Evolutionary conservation across 345 rosid species (phyloP).

Genomic region (Carallia brachiata): DNA sequence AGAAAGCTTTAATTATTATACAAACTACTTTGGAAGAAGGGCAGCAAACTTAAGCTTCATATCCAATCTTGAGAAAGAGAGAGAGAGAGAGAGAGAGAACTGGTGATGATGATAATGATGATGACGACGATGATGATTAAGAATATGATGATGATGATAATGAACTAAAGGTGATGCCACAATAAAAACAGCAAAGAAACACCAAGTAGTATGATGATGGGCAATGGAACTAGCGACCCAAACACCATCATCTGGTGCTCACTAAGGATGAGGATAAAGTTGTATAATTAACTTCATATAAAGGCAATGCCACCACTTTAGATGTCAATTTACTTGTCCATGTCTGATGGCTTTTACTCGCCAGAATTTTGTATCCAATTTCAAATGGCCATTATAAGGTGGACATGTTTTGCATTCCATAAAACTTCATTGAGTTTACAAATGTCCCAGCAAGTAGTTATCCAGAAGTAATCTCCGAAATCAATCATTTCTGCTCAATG

Average conservation of each 20-base stretch:
- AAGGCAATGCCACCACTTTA: conserved; percentile 4
- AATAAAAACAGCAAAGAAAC: too few species aligned
- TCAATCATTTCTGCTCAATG: conserved; percentile 41
- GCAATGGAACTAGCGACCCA: too few species aligned
- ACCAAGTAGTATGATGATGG: too few species aligned
- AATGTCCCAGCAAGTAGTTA: conserved; percentile 40
- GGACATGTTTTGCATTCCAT: conserved; percentile 32
- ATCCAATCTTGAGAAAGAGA: too few species aligned
- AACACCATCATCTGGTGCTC: not conserved
- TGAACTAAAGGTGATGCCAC: too few species aligned
- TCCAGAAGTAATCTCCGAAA: conserved; percentile 35
- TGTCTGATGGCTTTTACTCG: conserved; percentile 15
- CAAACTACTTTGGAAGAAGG: too few species aligned
- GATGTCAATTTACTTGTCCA: conserved; percentile 16
- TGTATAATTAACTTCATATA: not conserved
- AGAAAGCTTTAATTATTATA: too few species aligned
- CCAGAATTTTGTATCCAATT: conserved; percentile 17
- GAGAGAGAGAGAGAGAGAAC: too few species aligned
- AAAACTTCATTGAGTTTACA: conserved; percentile 43
- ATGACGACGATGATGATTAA: too few species aligned
- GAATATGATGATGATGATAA: too few species aligned
- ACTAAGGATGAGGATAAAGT: not conserved
- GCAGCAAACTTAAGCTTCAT: too few species aligned
- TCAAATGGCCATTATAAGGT: conserved; percentile 21
- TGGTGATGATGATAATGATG: too few species aligned